Base-by-base conservation (phyloP, 768 basidiomycete genomes). In the Rhizopogon roseolus region DNA sequence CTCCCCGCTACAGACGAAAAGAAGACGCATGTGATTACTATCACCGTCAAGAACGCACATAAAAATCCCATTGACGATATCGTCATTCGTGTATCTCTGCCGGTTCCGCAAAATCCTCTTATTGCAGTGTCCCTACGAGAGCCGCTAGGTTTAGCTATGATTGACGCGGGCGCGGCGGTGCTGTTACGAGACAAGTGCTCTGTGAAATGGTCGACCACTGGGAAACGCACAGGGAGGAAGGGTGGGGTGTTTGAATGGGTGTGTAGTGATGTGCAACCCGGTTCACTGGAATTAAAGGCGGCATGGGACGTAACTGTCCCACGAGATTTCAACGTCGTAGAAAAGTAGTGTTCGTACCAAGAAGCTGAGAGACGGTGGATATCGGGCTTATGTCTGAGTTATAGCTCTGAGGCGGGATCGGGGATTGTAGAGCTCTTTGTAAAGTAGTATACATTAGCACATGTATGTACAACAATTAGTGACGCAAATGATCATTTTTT, bases 201-300 rank as follows among this genome's bases (percentile, higher is more conserved):
- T 40, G 60, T 54, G 14, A 52, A 60, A 16, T 66, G 64, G 63
- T 60, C 62, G 40, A 57, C 63, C 37, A 40, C 39, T 3, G 59
- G 61, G 1, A 46, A 53, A 6, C 57, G 54, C 36, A 53, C 65
- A n/a, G 59, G 66, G 5, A 60, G 60, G 17, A 50, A 62, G 27
- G 57, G 39, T 7, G 64, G 66, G 5, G 27, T 60, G 22, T 60
- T 67, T 14, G 70, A 71, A 45, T 70, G 71, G 69, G 60, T 67
- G 16, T 66, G 57, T 22, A 44, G 49, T 40, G 56, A 58, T 34
- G 40, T 67, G 38, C 56, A 53, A 5, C 58, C 60, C 10, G 65
- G 64, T 14, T 62, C 59, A 53, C 54, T 58, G 50, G 52, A 64
- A 25, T 51, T 72, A 52, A 65, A 63, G 32, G 62, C 62, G 0